Evolutionary conservation across 73 alveolate species (phyloP).

Genomic region (Effrenium voratum): DNA sequence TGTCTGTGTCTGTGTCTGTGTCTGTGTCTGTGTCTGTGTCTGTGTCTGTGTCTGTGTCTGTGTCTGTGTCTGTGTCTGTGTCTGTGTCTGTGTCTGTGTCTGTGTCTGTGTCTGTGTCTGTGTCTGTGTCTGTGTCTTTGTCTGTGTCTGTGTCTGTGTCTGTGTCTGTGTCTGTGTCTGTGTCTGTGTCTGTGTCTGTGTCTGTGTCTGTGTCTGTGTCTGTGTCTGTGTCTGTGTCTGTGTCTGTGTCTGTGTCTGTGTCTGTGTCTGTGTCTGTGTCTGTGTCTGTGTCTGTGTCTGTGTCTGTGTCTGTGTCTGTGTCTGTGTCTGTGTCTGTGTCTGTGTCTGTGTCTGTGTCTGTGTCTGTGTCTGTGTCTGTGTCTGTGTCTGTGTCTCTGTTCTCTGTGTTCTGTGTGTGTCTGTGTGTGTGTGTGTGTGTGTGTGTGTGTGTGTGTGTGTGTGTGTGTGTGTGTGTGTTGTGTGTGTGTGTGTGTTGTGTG

Average conservation of each 20-base stretch:
- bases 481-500: too few relatives aligned
- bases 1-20: constrained; percentile 54
- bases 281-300: not conserved
- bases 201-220: not conserved
- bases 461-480: too few relatives aligned
- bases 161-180: not conserved
- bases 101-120: not conserved
- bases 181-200: not conserved
- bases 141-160: not conserved
- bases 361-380: not conserved
- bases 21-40: not conserved
- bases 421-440: not conserved
- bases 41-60: not conserved
- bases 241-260: not conserved
- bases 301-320: not conserved
- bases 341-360: not conserved
- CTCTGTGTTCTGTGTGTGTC: not conserved
- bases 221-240: not conserved
- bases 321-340: not conserved
- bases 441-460: too few relatives aligned
- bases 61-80: not conserved
- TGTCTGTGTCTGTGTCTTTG: not conserved
- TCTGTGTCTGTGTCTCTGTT: not conserved
- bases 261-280: not conserved
- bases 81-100: not conserved